phyloP scores from a whole-genome alignment of 768 basidiomycete species.

The Clathrus columnatus region DNA sequence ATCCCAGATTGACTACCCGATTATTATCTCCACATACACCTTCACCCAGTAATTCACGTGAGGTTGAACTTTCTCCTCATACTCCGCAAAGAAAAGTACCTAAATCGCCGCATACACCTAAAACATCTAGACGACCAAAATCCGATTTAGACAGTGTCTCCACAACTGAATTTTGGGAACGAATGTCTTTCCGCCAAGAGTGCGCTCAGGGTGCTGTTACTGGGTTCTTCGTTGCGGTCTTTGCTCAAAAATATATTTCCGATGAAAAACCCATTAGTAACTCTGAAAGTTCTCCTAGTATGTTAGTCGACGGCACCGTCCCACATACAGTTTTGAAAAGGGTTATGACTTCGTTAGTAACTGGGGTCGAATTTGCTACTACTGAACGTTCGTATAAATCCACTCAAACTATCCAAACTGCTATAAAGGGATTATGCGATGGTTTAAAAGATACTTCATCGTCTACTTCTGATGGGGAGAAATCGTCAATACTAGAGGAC shows the following conservation, averaged over 20 bases:
- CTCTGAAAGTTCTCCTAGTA: neutral
- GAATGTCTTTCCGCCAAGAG: slow-evolving; percentile 94
- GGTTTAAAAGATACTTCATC: slow-evolving; percentile 30
- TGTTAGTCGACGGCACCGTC: slow-evolving; percentile 31
- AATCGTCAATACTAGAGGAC: slow-evolving; percentile 7
- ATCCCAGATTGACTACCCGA: slow-evolving; percentile 2
- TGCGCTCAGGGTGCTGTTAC: slow-evolving; percentile 86
- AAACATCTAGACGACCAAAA: neutral
- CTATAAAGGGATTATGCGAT: slow-evolving; percentile 65
- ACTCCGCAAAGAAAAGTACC: neutral
- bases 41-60: neutral
- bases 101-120: slow-evolving; percentile 8
- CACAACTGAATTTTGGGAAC: slow-evolving; percentile 89
- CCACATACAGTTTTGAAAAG: slow-evolving; percentile 60
- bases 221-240: slow-evolving; percentile 76
- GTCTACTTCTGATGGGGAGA: slow-evolving; percentile 19
- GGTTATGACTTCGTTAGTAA: slow-evolving; percentile 58
- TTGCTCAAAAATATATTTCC: slow-evolving; percentile 14
- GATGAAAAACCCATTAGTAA: neutral
- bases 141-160: slow-evolving; percentile 48
- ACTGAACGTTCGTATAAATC: slow-evolving; percentile 53
- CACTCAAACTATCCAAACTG: slow-evolving; percentile 61
- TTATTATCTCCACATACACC: slow-evolving; percentile 3
- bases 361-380: slow-evolving; percentile 70
- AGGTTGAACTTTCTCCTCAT: neutral